Base-by-base conservation (phyloP, 164 flowering plant genomes). In the Tetracentron sinense region DNA sequence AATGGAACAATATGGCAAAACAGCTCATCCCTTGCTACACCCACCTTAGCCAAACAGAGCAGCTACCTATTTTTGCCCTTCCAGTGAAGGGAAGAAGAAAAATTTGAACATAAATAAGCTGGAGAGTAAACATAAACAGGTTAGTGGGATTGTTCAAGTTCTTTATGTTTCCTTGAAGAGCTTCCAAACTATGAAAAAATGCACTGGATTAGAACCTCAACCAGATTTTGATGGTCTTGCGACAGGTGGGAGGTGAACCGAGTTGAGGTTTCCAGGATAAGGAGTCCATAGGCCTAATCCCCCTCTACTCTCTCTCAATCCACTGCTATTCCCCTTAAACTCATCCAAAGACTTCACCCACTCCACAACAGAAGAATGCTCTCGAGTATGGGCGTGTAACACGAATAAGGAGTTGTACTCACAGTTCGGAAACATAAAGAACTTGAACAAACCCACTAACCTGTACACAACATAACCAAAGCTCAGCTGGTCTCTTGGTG, bases 401-500 rank as follows among this genome's bases (percentile, higher is more conserved):
- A 84, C 67, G 71, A 92, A 92, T 25, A 90, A 65, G 2, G 96
- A 82, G 58, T 90, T 85, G 78, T 92, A 95, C 74, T 92, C 99
- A 46, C 99, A 92, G 61, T 95, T 95, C 0, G 92, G 97, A 56
- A 95, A 92, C 99, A 95, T 94, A 61, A 66, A 85, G 70, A 88
- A 83, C 71, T 85, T 80, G 82, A 94, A 94, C 7, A 63, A 44
- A 31, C 70, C 81, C 23, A 77, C 75, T 69, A 95, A 70, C 72
- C 97, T 88, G 77, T 92, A 86, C 22, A 85, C 91, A 15, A 92
- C 90, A 48, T 85, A 95, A 8, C 99, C 99, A 59, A 95, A 95
- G 74, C 99, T 92, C 71, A 95, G 81, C 77, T 95, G 97, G 72
- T 95, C 97, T 69, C 97, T 84, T 7, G 99, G 99, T 6, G 99